phyloP scores from a whole-genome alignment of 495 filamentous ascomycete species.

The Aspergillus coremiiformis region DNA sequence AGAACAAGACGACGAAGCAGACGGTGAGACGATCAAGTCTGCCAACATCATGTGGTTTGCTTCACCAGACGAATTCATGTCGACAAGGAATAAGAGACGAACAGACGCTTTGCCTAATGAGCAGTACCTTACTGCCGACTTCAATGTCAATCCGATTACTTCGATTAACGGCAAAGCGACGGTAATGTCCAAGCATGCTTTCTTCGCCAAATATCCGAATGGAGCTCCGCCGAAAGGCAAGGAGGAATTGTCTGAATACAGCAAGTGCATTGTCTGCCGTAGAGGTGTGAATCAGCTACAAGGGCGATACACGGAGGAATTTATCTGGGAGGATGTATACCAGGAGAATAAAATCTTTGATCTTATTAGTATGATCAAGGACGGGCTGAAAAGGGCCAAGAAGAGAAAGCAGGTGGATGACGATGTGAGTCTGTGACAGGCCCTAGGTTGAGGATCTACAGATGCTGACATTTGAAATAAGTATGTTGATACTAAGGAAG shows the following conservation, averaged over 20 bases:
- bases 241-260: slow-evolving; percentile 52
- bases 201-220: slow-evolving; percentile 59
- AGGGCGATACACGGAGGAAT: slow-evolving; percentile 86
- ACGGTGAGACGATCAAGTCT: slow-evolving; percentile 42
- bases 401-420: slow-evolving; percentile 40
- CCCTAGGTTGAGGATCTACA: neutral
- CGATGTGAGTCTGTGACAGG: slow-evolving; percentile 33
- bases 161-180: slow-evolving; percentile 85
- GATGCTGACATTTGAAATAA: slow-evolving; percentile 17
- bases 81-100: slow-evolving; percentile 70
- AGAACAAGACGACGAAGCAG: slow-evolving; percentile 55
- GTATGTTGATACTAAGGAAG: slow-evolving; percentile 38
- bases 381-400: slow-evolving; percentile 52
- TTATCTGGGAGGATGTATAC: slow-evolving; percentile 82
- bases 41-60: slow-evolving; percentile 91
- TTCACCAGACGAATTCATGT: slow-evolving; percentile 74
- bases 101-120: slow-evolving; percentile 81
- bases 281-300: slow-evolving; percentile 82
- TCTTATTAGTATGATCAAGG: slow-evolving; percentile 58
- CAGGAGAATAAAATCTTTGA: slow-evolving; percentile 53
- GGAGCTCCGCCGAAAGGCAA: slow-evolving; percentile 69
- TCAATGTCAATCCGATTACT: slow-evolving; percentile 75
- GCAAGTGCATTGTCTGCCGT: slow-evolving; percentile 86
- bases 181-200: slow-evolving; percentile 65
- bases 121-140: slow-evolving; percentile 79